Conservation (phyloP, 2,329 filamentous ascomycete genomes). For the Fusarium denticulatum region DNA sequence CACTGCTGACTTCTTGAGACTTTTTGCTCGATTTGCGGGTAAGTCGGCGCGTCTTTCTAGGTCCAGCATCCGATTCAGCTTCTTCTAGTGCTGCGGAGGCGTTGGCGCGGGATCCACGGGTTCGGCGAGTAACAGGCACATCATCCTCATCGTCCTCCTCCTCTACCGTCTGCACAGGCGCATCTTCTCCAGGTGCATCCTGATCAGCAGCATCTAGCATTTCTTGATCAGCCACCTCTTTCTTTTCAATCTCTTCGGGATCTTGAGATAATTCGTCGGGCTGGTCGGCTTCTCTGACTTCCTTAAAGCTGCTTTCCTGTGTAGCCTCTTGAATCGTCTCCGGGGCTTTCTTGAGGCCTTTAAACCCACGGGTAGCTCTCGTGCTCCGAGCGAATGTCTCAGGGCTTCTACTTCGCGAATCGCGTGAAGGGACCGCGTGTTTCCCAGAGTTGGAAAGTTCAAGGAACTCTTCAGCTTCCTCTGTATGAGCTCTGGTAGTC, state of each 20-base stretch:
- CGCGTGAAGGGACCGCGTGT: slow-evolving; percentile 60
- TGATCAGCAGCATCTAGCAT: slow-evolving; percentile 42
- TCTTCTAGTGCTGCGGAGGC: slow-evolving; percentile 45
- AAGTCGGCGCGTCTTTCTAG: slow-evolving; percentile 54
- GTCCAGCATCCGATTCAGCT: slow-evolving; percentile 46
- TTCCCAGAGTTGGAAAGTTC: slow-evolving; percentile 70
- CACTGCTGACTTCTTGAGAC: slow-evolving; percentile 66
- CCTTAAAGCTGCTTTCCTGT: slow-evolving; percentile 60
- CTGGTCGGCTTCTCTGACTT: slow-evolving; percentile 49
- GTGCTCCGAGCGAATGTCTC: slow-evolving; percentile 57
- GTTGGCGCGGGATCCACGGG: slow-evolving; percentile 51
- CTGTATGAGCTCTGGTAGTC: slow-evolving; percentile 63
- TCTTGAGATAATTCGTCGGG: slow-evolving; percentile 52
- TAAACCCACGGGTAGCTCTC: slow-evolving; percentile 60
- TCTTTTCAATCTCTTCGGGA: slow-evolving; percentile 41
- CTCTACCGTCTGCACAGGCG: slow-evolving; percentile 44
- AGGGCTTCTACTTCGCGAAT: slow-evolving; percentile 66
- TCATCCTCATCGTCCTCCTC: slow-evolving; percentile 61
- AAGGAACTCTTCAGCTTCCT: slow-evolving; percentile 64
- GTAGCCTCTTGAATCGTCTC: slow-evolving; percentile 63
- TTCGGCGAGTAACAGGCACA: slow-evolving; percentile 59
- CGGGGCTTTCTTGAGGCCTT: slow-evolving; percentile 60
- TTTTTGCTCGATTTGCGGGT: slow-evolving; percentile 59
- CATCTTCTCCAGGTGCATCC: slow-evolving; percentile 46
- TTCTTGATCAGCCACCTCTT: slow-evolving; percentile 45